Evolutionary conservation across 495 filamentous ascomycete species (phyloP).

Genomic region (Rhizodiscina lignyota): DNA sequence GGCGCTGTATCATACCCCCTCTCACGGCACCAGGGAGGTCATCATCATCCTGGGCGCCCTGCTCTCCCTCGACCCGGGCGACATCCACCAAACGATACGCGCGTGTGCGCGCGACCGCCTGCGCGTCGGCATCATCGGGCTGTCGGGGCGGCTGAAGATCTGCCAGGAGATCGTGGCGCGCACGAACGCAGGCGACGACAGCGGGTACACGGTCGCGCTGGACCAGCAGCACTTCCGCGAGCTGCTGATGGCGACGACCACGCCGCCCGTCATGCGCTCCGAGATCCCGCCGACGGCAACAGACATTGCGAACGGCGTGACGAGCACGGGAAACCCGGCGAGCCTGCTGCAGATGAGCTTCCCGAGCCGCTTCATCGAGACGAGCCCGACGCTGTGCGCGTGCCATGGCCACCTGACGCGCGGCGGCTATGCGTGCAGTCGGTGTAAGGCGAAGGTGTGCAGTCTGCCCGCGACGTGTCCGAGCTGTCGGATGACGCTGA

Average conservation of each 20-base stretch:
- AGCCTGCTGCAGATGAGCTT: conserved; percentile 97
- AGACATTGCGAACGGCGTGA: neutral
- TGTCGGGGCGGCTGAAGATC: conserved; percentile 82
- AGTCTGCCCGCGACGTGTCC: conserved; percentile 83
- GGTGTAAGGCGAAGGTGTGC: conserved; percentile 83
- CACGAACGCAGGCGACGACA: conserved; percentile 68
- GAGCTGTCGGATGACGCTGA: conserved; percentile 78
- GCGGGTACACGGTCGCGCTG: conserved; percentile 64
- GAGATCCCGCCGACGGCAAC: conserved; percentile 16
- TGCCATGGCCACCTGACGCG: conserved; percentile 73
- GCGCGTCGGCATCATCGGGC: conserved; percentile 70
- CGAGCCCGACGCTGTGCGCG: conserved; percentile 62
- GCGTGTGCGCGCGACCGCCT: conserved; percentile 64
- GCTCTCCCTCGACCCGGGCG: conserved; percentile 76
- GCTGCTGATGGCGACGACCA: conserved; percentile 74
- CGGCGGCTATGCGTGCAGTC: conserved; percentile 83
- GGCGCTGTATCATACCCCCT: conserved; percentile 76
- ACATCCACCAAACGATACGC: conserved; percentile 81
- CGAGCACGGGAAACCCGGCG: conserved; percentile 38
- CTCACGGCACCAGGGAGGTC: conserved; percentile 82
- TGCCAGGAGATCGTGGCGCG: conserved; percentile 73
- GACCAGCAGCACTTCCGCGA: conserved; percentile 83
- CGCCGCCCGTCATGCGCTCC: conserved; percentile 64
- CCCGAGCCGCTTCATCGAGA: conserved; percentile 73
- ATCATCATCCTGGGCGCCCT: conserved; percentile 86